phyloP scores from a whole-genome alignment of 352 stramenopile genomes.

The Phytopythium cucurbitacearum region DNA sequence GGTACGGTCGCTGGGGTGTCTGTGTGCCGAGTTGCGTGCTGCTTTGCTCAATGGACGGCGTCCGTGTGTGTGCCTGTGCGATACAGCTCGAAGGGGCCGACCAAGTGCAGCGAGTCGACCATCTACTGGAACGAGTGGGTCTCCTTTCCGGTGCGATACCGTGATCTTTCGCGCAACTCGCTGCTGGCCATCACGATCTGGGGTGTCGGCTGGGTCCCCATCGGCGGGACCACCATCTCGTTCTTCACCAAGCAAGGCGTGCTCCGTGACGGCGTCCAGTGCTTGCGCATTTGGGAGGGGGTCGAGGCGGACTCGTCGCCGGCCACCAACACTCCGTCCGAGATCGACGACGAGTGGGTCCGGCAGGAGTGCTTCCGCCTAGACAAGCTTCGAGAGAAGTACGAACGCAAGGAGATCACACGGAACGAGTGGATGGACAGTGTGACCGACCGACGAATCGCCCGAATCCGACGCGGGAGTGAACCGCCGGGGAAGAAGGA shows the following conservation, averaged over 20 bases:
- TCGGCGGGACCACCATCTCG: slow-evolving; percentile 81
- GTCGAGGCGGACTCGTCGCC: slow-evolving; percentile 68
- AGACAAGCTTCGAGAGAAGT: slow-evolving; percentile 87
- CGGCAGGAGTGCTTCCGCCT: slow-evolving; percentile 76
- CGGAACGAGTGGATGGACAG: slow-evolving; percentile 91
- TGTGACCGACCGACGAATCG: slow-evolving; percentile 82
- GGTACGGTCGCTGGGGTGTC: slow-evolving; percentile 12
- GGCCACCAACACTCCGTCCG: slow-evolving; percentile 54
- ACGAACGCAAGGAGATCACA: slow-evolving; percentile 83
- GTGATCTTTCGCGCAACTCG: slow-evolving; percentile 83
- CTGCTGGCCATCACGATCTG: slow-evolving; percentile 82
- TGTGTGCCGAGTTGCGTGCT: slow-evolving; percentile 5
- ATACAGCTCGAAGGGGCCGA: slow-evolving; percentile 67
- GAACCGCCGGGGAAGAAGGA: slow-evolving; percentile 72
- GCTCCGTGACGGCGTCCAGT: slow-evolving; percentile 83
- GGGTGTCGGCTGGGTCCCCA: slow-evolving; percentile 73
- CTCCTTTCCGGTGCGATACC: slow-evolving; percentile 79
- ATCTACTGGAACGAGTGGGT: slow-evolving; percentile 90
- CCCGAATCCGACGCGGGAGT: slow-evolving; percentile 71
- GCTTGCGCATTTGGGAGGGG: slow-evolving; percentile 77
- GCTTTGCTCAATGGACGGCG: neutral
- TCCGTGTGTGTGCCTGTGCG: slow-evolving; percentile 6
- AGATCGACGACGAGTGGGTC: slow-evolving; percentile 72
- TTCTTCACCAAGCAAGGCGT: slow-evolving; percentile 88
- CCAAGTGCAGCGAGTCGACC: slow-evolving; percentile 83